Evolutionary conservation across 768 basidiomycete species (phyloP).

Genomic region (Asterophora lycoperdoides): DNA sequence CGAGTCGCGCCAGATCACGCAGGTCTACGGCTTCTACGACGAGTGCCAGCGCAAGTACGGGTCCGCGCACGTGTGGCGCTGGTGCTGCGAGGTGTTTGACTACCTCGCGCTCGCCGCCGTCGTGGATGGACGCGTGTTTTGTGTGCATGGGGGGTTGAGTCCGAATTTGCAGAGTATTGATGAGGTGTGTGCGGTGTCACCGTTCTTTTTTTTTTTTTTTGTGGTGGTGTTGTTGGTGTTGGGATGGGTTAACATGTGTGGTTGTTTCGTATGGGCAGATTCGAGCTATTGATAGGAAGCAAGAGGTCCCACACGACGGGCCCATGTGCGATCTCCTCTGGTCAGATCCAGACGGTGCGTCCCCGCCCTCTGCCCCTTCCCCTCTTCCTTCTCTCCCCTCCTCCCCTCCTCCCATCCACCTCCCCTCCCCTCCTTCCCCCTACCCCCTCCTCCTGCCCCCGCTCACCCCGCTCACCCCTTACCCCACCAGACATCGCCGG

Average conservation of each 20-base stretch:
- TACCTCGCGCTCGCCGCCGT: constrained; percentile 92
- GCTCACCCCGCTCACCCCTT: background rate
- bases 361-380: background rate
- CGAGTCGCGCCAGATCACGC: constrained; percentile 95
- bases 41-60: constrained; percentile 98
- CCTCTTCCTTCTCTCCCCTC: background rate
- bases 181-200: constrained; percentile 72
- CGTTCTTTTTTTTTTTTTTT: constrained; percentile 14
- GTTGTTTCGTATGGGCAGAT: constrained; percentile 47
- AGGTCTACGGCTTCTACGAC: constrained; percentile 93
- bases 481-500: constrained; percentile 69
- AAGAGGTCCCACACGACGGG: constrained; percentile 97
- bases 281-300: constrained; percentile 89
- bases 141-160: constrained; percentile 95
- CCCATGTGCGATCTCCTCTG: constrained; percentile 99
- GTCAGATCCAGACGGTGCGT: constrained; percentile 95
- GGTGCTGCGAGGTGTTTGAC: constrained; percentile 98
- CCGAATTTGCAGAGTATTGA: constrained; percentile 84
- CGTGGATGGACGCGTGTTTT: constrained; percentile 96
- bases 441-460: too few species aligned
- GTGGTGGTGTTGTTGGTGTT: constrained; percentile 9
- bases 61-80: constrained; percentile 90
- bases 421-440: background rate
- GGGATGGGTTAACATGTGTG: too few species aligned
- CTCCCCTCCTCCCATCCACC: too few species aligned